Base-by-base conservation (phyloP, 2,329 filamentous ascomycete genomes). In the Epichloe coenophiala region DNA sequence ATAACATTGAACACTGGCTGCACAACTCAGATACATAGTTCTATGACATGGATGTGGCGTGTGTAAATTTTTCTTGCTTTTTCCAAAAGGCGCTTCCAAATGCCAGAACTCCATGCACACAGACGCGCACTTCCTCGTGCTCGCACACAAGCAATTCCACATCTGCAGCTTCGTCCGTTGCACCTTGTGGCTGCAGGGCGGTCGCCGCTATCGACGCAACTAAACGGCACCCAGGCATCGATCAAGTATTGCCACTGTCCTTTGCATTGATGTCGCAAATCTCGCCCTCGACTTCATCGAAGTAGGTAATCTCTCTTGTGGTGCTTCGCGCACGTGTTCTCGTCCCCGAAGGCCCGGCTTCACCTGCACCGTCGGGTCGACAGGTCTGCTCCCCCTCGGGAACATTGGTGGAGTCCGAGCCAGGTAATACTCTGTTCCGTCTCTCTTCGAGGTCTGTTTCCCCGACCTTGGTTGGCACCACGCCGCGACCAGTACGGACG, bases 241-340 rank as follows among this genome's bases (percentile, higher is more conserved):
- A 51, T 56, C 12, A 61, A 7, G 19, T n/a, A 33, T n/a, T 5
- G 4, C 17, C 31, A 11, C 9, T 35, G 27, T 19, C 23, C 47
- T 17, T 50, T 46, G 15, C n/a, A 8, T 37, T 36, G 4, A 40
- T 21, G 15, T 38, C 41, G 7, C 31, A 27, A 40, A 15, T 39
- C 15, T 35, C 31, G 4, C 9, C 3, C 17, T 9, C 33, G 21
- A 54, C 35, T 35, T 54, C 49, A 27, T 54, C 52, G 15, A 42
- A 47, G 35, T 50, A 54, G 36, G 46, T 39, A 7, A 54, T 51
- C 3, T 54, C 52, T 21, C 52, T 45, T 43, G 48, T 50, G 15
- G 39, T 15, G 37, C 51, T 47, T 11, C 41, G 47, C 6, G 40
- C 42, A 19, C 45, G 45, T 15, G 45, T 53, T 19, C 31, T 31